These are phyloP conservation scores for Candida odintsovae DNA, from an alignment of 805 yeast species.

Conservation along the genomic window DNA sequence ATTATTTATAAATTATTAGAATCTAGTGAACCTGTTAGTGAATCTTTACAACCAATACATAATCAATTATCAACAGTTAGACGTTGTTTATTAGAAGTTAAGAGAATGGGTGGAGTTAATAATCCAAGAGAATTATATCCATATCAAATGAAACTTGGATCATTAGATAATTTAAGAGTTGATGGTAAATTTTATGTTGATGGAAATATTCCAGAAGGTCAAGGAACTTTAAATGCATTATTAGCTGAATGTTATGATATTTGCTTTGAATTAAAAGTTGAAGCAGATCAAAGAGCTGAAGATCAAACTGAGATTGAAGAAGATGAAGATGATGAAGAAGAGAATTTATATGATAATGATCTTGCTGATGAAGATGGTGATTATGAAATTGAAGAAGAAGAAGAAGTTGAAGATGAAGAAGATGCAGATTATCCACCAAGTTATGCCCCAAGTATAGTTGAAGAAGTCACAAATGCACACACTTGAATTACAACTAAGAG, in stretches of 20 bases:
- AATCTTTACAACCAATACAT: slow-evolving; percentile 87
- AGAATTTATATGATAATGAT: slow-evolving; percentile 14
- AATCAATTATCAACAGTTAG: slow-evolving; percentile 91
- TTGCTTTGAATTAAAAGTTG: slow-evolving; percentile 83
- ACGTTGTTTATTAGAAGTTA: slow-evolving; percentile 82
- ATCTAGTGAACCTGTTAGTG: slow-evolving; percentile 92
- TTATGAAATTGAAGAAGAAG: slow-evolving; percentile 28
- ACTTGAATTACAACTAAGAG: neutral
- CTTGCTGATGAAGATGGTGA: slow-evolving; percentile 31
- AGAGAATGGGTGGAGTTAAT: slow-evolving; percentile 87
- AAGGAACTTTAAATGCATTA: slow-evolving; percentile 87
- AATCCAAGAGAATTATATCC: slow-evolving; percentile 90
- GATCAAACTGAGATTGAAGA: slow-evolving; percentile 24
- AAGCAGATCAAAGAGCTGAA: slow-evolving; percentile 50
- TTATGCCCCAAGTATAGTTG: slow-evolving; percentile 21
- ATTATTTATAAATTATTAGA: slow-evolving; percentile 83
- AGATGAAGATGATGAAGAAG: slow-evolving; percentile 21
- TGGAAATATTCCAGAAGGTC: slow-evolving; percentile 94
- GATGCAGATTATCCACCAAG: slow-evolving; percentile 24
- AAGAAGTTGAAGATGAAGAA: slow-evolving; percentile 29
- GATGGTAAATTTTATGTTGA: slow-evolving; percentile 93
- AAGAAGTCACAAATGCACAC: neutral
- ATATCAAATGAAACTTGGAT: slow-evolving; percentile 88
- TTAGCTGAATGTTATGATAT: slow-evolving; percentile 94
- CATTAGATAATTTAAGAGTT: slow-evolving; percentile 75